Evolutionary conservation across 2,329 filamentous ascomycete species (phyloP), one percentile per base, ranked within the genome.

Genomic region (Neophaeococcomyces mojaviensis): DNA sequence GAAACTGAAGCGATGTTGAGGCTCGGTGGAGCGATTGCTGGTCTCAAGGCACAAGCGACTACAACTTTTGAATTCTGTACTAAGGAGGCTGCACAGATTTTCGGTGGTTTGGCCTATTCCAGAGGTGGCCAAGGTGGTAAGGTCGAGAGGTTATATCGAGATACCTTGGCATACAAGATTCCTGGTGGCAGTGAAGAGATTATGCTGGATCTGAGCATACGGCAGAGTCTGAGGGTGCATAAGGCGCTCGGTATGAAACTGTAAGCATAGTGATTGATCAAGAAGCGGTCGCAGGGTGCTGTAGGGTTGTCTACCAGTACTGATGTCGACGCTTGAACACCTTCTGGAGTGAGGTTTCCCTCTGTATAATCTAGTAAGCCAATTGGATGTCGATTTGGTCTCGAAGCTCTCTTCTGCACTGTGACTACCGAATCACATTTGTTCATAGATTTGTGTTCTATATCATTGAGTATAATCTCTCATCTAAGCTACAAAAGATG

Each of bases 21-120:
- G 58, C 84, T 98, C 6, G 92, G 92, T 37, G 92, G 92, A 30
- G 86, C 90, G 53, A 97, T 97, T 64, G 92, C 92, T 41, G 77
- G 85, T 30, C 77, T 97, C 60, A 98, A 98, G 73, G 92, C 92
- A 1, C 92, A 98, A 68, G 77, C 85, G 34, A 98, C 92, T 2
- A 78, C 87, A 2, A 96, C 89, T 0, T 98, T 97, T 59, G 92
- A 98, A 72, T 97, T 94, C 74, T 98, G 92, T 69, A 92, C 92
- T 26, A 79, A 90, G 50, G 92, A 98, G 71, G 92, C 92, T 13
- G 87, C 82, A 63, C 92, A 98, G 76, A 97, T 98, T 67, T 98
- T 97, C 59, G 92, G 92, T 50, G 92, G 92, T 20, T 71, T 97
- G 55, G 88, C 83, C 59, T 97, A 97, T 72, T 89, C 82, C 49